Percentiles rank a stretch among this genome's conserved stretches.
These are phyloP conservation scores for Brassica hybrid DNA, from an alignment of 441 rosid species.

Conservation along the genomic window DNA sequence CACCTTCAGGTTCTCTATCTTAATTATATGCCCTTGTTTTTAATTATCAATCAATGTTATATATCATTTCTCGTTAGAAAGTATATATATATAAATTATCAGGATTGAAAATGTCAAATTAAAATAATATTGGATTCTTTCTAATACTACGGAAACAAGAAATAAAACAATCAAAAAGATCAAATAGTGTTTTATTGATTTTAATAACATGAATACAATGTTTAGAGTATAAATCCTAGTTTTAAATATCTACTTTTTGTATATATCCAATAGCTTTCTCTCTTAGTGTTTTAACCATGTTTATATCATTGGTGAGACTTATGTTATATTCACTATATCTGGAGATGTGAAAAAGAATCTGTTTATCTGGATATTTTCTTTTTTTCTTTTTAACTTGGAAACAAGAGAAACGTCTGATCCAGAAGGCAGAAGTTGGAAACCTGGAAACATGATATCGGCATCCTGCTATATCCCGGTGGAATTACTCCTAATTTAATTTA, in stretches of 20 bases:
- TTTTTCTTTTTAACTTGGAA: too few relatives aligned
- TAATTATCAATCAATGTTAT: too few relatives aligned
- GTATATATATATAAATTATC: too few relatives aligned
- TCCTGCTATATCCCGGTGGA: background rate
- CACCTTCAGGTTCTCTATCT: slow-evolving; percentile 48
- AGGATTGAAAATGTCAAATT: too few relatives aligned
- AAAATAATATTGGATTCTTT: background rate
- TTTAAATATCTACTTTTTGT: background rate
- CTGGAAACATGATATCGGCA: background rate
- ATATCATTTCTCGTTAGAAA: too few relatives aligned
- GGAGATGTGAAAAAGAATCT: too few relatives aligned
- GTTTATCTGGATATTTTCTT: background rate
- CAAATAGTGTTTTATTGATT: background rate
- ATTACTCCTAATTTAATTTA: background rate
- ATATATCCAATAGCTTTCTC: background rate
- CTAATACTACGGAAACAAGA: background rate
- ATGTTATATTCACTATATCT: too few relatives aligned
- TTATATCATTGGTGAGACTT: too few relatives aligned
- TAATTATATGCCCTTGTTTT: background rate
- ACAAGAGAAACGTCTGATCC: too few relatives aligned
- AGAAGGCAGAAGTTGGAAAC: too few relatives aligned
- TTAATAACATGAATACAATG: background rate
- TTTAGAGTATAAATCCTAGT: background rate
- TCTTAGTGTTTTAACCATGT: background rate
- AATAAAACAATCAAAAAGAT: background rate